phyloP scores from a whole-genome alignment of 352 stramenopile genomes.

The Globisporangium barbulae region DNA sequence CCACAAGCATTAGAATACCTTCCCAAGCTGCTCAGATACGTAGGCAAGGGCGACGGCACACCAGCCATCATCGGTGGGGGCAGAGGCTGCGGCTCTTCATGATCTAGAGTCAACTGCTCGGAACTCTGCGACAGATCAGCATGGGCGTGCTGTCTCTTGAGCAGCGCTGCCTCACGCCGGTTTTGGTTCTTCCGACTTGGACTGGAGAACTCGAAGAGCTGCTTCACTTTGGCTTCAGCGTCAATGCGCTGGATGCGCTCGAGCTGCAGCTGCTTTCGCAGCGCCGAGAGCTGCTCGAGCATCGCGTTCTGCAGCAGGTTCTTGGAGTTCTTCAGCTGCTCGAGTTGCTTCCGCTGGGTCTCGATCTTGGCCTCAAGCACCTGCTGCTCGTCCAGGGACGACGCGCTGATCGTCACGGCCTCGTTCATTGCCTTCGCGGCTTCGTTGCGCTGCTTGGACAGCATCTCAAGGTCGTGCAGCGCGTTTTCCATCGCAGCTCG shows the following conservation, averaged over 20 bases:
- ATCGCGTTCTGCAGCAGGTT: slow-evolving; percentile 77
- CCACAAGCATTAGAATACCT: not conserved
- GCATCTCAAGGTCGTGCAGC: slow-evolving; percentile 51
- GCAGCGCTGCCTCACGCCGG: not conserved
- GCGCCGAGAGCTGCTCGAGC: slow-evolving; percentile 71
- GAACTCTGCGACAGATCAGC: not conserved
- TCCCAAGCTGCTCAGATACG: slow-evolving; percentile 31
- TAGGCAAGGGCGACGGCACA: slow-evolving; percentile 32
- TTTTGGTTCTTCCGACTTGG: slow-evolving; percentile 7
- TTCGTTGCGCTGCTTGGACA: slow-evolving; percentile 77
- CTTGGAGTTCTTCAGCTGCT: slow-evolving; percentile 77
- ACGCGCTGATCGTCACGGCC: slow-evolving; percentile 78
- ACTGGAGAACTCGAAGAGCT: slow-evolving; percentile 27
- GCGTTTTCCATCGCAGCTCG: slow-evolving; percentile 63
- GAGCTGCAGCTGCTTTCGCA: slow-evolving; percentile 75
- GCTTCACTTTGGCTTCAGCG: slow-evolving; percentile 61
- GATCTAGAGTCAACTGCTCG: slow-evolving; percentile 17
- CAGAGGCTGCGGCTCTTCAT: slow-evolving; percentile 42
- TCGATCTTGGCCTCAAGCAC: slow-evolving; percentile 54
- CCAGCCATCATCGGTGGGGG: slow-evolving; percentile 37
- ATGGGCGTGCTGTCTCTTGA: not conserved
- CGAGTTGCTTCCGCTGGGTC: slow-evolving; percentile 60
- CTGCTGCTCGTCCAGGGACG: slow-evolving; percentile 77
- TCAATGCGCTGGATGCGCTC: slow-evolving; percentile 70
- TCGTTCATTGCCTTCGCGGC: slow-evolving; percentile 81